Percentiles rank a stretch among this genome's conserved stretches.
Evolutionary conservation across 768 basidiomycete genomes (phyloP).

Genomic region (Rhodotorula babjevae): DNA sequence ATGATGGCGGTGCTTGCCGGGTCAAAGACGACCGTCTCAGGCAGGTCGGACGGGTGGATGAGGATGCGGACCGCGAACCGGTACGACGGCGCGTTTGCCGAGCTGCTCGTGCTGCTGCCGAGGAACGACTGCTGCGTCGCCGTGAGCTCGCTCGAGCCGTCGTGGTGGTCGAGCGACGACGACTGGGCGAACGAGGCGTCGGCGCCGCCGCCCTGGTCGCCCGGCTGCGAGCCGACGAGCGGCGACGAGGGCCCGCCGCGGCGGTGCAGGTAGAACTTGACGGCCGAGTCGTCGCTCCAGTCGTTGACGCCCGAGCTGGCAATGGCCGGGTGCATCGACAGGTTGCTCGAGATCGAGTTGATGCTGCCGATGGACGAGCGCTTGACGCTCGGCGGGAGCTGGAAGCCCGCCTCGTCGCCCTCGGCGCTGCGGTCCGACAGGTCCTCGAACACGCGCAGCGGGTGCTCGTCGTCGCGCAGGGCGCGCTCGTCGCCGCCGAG

Average conservation of each 20-base stretch:
- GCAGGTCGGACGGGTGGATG: slow-evolving; percentile 84
- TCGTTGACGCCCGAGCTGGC: slow-evolving; percentile 92
- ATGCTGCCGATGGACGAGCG: slow-evolving; percentile 89
- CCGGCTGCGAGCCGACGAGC: neutral
- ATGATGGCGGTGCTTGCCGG: slow-evolving; percentile 87
- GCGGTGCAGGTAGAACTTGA: slow-evolving; percentile 91
- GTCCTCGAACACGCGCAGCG: slow-evolving; percentile 81
- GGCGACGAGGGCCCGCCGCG: slow-evolving; percentile 39
- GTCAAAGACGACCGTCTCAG: slow-evolving; percentile 92
- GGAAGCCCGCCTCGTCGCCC: slow-evolving; percentile 48
- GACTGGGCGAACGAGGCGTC: neutral
- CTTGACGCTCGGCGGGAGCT: slow-evolving; percentile 67
- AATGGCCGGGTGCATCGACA: slow-evolving; percentile 78
- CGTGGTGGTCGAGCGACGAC: neutral
- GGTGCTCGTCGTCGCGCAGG: slow-evolving; percentile 62
- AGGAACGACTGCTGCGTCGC: neutral
- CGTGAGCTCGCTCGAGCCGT: neutral
- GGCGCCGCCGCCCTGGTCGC: slow-evolving; percentile 12
- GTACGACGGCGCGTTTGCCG: slow-evolving; percentile 57
- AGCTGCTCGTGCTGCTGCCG: slow-evolving; percentile 47
- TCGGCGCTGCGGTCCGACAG: slow-evolving; percentile 57
- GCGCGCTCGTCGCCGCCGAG: slow-evolving; percentile 75
- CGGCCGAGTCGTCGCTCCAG: slow-evolving; percentile 91
- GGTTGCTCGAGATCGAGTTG: slow-evolving; percentile 82
- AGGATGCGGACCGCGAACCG: slow-evolving; percentile 80